A percentile compares a stretch with the other conserved stretches of the same genome.
phyloP scores from a whole-genome alignment of 139 green algal genomes.

The Trebouxia sp. region DNA sequence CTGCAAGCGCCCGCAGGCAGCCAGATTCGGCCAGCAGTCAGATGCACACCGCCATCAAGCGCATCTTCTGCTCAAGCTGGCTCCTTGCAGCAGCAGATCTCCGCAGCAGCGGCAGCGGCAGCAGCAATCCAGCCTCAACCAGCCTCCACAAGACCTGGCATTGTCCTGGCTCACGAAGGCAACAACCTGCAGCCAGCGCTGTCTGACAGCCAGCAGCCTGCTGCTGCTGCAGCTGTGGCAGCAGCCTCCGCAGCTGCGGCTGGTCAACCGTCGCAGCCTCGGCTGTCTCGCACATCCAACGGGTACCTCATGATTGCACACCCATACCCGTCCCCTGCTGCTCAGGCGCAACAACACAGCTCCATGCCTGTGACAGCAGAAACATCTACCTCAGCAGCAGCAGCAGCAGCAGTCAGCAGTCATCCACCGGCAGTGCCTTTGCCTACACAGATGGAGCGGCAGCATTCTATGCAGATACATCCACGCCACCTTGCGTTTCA shows the following conservation, averaged over 20 bases:
- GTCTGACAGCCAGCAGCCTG: background rate
- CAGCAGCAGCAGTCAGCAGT: background rate
- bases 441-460: background rate
- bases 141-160: background rate
- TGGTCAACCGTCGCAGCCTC: background rate
- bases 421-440: background rate
- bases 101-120: background rate
- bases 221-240: background rate
- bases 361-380: background rate
- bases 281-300: background rate
- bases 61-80: background rate
- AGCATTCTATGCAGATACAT: background rate
- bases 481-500: slow-evolving; percentile 8
- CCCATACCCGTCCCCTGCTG: background rate
- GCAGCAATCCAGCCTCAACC: background rate
- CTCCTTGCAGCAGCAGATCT: background rate
- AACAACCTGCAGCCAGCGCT: background rate
- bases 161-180: background rate
- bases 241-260: background rate
- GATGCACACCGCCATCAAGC: background rate
- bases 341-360: background rate
- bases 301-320: slow-evolving; percentile 9
- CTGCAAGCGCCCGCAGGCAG: background rate
- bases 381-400: background rate
- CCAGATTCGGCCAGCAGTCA: background rate